Evolutionary conservation across 1,139 yeast genomes (phyloP), one percentile per base, ranked within the genome.

Genomic region (Taphrina confusa): DNA sequence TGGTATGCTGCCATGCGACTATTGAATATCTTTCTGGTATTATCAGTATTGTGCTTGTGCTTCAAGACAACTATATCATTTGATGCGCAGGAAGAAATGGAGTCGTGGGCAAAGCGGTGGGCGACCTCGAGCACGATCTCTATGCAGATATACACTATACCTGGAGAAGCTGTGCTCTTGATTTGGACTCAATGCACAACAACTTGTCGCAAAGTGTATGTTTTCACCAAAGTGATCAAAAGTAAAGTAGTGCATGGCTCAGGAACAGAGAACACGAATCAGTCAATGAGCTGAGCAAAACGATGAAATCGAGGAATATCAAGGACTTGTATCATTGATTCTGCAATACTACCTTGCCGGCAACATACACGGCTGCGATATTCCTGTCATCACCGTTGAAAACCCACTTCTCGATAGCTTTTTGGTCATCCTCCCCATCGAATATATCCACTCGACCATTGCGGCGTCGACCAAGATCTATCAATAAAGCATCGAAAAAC

Each of bases 381-480:
- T 92, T 92, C 69, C 98, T 79, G 71, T 92, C 96, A 72, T 92
- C 98, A 33, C 97, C 98, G 63, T 83, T 81, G 70, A 89, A 92
- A n/a, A 91, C 76, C 98, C 98, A 92, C 71, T 89, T 90, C 59
- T 88, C 88, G 4, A 91, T 72, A 57, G 87, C 70, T 70, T 85
- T 81, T 25, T 74, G 75, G 69, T 80, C 75, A 61, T 76, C 75
- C 14, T 66, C 69, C 4, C 63, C 55, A 61, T 86, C 94, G 69
- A 90, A 91, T 1, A 87, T 74, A 69, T 91, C 96, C 23, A 90
- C 79, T 8, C 55, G 40, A 11, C 61, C 51, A 12, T 34, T 23
- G 2, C 51, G 42, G 12, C 30, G 27, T 54, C 80, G 81, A 0
- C 91, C 82, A 60, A 91, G 73, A 68, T 87, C 88, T 55, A 92